Percentiles rank a stretch among this genome's conserved stretches.
phyloP scores from a whole-genome alignment of 306 rosid species.

The Sicyos baderoa region DNA sequence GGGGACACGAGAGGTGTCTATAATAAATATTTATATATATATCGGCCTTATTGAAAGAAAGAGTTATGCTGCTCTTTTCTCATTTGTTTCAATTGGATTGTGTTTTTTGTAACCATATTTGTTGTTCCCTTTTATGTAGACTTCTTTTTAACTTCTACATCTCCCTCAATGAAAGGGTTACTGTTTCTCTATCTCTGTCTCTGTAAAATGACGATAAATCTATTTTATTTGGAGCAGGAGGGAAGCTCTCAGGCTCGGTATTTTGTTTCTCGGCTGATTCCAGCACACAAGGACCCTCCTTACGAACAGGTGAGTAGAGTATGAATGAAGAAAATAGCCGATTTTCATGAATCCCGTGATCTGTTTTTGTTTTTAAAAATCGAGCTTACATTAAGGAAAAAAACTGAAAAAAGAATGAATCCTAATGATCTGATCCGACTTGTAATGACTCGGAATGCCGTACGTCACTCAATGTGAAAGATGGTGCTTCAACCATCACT shows the following conservation, averaged over 20 bases:
- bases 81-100: background rate
- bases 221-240: constrained; percentile 52
- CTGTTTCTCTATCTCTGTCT: background rate
- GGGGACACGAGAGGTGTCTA: no score
- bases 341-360: background rate
- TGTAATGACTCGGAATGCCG: no score
- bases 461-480: no score
- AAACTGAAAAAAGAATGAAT: no score
- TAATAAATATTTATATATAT: no score
- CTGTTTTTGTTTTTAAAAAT: no score
- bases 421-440: no score
- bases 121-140: background rate
- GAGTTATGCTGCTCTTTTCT: background rate
- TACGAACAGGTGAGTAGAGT: constrained; percentile 83
- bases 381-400: no score
- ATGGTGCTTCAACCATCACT: no score
- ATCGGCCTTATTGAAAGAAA: background rate
- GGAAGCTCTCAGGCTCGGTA: constrained; percentile 97
- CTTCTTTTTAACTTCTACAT: background rate
- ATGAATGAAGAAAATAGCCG: background rate
- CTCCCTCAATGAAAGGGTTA: background rate
- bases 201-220: constrained; percentile 20
- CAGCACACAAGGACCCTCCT: constrained; percentile 98
- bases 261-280: constrained; percentile 86
- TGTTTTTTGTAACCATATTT: background rate